Conservation (phyloP, 352 stramenopile species). For the Phytophthora kernoviae region DNA sequence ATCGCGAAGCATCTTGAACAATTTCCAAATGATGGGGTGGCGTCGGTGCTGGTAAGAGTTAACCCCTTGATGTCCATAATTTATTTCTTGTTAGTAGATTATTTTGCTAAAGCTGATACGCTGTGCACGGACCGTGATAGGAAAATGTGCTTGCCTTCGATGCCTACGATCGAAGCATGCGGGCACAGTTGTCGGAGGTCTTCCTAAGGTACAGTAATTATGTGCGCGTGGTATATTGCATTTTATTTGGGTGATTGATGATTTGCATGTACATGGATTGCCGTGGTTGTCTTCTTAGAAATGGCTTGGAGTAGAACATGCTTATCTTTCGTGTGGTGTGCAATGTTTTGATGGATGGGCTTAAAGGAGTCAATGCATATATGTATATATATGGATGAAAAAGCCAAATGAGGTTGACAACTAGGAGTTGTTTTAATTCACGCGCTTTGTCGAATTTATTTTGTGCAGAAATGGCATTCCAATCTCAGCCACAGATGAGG, state of each 20-base stretch:
- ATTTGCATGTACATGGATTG: constrained; percentile 16
- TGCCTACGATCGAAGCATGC: constrained; percentile 76
- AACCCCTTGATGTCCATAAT: background rate
- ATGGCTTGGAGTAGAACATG: constrained; percentile 25
- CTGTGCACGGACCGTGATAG: constrained; percentile 36
- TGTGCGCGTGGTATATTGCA: constrained; percentile 4
- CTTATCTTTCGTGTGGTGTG: background rate
- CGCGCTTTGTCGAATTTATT: constrained; percentile 1
- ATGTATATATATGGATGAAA: background rate
- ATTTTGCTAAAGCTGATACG: background rate
- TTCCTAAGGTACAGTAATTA: constrained; percentile 67
- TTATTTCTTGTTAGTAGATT: background rate
- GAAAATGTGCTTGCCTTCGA: constrained; percentile 97
- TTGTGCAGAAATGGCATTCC: constrained; percentile 67
- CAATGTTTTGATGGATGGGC: background rate
- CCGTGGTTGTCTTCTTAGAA: constrained; percentile 15
- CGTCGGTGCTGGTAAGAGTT: constrained; percentile 59
- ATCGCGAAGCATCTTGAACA: constrained; percentile 94
- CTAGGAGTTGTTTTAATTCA: too few relatives aligned
- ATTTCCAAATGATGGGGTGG: constrained; percentile 92
- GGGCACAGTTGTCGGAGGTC: constrained; percentile 74
- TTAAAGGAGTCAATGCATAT: background rate
- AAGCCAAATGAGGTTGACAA: background rate
- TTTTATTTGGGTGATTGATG: constrained; percentile 14
- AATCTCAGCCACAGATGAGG: constrained; percentile 41